A percentile compares a stretch with the other conserved stretches of the same genome.
Conservation (phyloP, 495 filamentous ascomycete genomes). For the Xylaria venustula region DNA sequence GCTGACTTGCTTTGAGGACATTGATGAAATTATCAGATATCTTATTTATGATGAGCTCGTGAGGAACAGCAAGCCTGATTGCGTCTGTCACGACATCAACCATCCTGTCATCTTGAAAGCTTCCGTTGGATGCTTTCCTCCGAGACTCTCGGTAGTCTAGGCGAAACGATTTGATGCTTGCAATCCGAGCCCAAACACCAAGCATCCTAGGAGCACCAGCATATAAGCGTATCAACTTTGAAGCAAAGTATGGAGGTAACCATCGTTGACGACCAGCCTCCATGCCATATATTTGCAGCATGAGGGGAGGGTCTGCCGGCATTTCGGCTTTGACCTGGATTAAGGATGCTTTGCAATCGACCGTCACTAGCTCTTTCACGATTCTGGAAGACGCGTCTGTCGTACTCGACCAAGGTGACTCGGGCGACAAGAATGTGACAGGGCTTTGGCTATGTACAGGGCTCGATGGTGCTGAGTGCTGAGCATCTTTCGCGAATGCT, state of each 20-base stretch:
- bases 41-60: conserved; percentile 86
- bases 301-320: conserved; percentile 81
- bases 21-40: conserved; percentile 92
- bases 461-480: conserved; percentile 25
- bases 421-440: conserved; percentile 31
- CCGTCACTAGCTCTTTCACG: conserved; percentile 64
- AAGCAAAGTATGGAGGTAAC: conserved; percentile 72
- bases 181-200: conserved; percentile 77
- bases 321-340: conserved; percentile 86
- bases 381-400: conserved; percentile 29
- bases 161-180: conserved; percentile 77
- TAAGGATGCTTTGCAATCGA: conserved; percentile 76
- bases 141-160: conserved; percentile 75
- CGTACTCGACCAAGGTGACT: conserved; percentile 26
- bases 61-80: conserved; percentile 86
- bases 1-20: conserved; percentile 78
- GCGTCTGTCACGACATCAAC: conserved; percentile 84
- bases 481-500: conserved; percentile 58
- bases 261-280: conserved; percentile 84
- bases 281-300: conserved; percentile 81
- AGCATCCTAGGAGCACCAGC: conserved; percentile 80
- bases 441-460: conserved; percentile 29
- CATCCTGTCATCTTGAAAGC: conserved; percentile 69
- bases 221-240: conserved; percentile 77
- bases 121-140: conserved; percentile 60